phyloP scores from a whole-genome alignment of 345 rosid species.

The Rubroshorea leprosula region DNA sequence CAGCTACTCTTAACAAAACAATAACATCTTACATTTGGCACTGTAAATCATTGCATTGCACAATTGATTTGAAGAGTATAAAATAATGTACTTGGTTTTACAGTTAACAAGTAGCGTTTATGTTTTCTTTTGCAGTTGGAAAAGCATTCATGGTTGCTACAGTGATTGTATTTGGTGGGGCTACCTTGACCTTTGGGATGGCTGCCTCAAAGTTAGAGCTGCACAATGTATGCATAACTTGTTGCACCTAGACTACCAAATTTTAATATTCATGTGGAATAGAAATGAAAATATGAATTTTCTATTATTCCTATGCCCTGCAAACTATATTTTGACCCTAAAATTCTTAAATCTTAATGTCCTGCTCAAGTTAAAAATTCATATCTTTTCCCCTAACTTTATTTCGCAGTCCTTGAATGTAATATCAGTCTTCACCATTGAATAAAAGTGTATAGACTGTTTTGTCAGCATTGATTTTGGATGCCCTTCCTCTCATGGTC shows the following conservation, averaged over 20 bases:
- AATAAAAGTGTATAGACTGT: no score
- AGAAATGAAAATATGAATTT: background rate
- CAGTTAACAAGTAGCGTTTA: background rate
- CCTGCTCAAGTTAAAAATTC: background rate
- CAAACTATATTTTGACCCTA: background rate
- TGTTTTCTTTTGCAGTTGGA: slow-evolving; percentile 44
- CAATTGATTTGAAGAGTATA: background rate
- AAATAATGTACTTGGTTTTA: background rate
- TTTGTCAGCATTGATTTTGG: background rate
- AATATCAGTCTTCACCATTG: no score
- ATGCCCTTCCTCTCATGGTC: background rate
- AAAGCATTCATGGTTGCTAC: slow-evolving; percentile 83
- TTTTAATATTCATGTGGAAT: background rate
- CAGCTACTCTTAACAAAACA: no score
- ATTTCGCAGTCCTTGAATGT: background rate
- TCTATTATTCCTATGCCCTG: background rate
- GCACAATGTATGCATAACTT: slow-evolving; percentile 41
- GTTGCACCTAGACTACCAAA: background rate
- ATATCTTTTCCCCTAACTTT: background rate
- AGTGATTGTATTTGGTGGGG: slow-evolving; percentile 67
- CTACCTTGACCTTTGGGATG: slow-evolving; percentile 46
- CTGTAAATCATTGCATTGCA: no score
- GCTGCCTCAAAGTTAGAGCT: slow-evolving; percentile 62
- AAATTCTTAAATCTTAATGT: background rate
- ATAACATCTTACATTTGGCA: no score